Conservation (phyloP, 2,329 filamentous ascomycete genomes). For the Didymella pomorum region DNA sequence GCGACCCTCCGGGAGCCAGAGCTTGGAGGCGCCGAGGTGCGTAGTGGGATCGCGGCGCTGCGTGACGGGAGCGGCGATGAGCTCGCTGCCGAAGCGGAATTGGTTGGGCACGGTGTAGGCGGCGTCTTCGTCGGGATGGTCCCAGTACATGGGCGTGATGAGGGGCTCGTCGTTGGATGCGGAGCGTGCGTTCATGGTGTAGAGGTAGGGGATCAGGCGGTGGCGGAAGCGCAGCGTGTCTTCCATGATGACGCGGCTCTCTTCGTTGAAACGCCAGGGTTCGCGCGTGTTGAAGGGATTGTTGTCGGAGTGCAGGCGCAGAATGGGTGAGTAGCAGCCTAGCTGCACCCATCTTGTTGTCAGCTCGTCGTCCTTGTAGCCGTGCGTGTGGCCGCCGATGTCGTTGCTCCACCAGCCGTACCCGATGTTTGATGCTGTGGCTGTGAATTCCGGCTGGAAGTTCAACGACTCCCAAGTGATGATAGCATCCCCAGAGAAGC, state of each 20-base stretch:
- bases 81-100: conserved; percentile 65
- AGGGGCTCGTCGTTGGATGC: conserved; percentile 60
- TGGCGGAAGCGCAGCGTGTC: conserved; percentile 64
- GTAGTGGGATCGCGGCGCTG: conserved; percentile 58
- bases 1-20: conserved; percentile 64
- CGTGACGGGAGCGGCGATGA: conserved; percentile 66
- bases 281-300: conserved; percentile 68
- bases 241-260: conserved; percentile 58
- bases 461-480: conserved; percentile 67
- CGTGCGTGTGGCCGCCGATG: conserved; percentile 69
- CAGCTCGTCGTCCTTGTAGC: conserved; percentile 66
- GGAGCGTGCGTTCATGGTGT: conserved; percentile 63
- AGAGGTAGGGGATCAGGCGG: conserved; percentile 66
- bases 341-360: conserved; percentile 68
- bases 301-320: conserved; percentile 67
- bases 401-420: conserved; percentile 75
- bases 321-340: conserved; percentile 67
- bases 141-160: conserved; percentile 70
- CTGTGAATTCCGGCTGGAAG: conserved; percentile 73
- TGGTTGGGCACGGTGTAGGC: conserved; percentile 66
- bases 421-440: conserved; percentile 71
- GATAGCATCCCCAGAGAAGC: conserved; percentile 69
- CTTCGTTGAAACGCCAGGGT: conserved; percentile 65
- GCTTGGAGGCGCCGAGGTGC: conserved; percentile 58
- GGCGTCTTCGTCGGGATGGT: conserved; percentile 59